A percentile compares a stretch with the other conserved stretches of the same genome.
Conservation (phyloP, 2,329 filamentous ascomycete species). For the Colletotrichum gigasporum region DNA sequence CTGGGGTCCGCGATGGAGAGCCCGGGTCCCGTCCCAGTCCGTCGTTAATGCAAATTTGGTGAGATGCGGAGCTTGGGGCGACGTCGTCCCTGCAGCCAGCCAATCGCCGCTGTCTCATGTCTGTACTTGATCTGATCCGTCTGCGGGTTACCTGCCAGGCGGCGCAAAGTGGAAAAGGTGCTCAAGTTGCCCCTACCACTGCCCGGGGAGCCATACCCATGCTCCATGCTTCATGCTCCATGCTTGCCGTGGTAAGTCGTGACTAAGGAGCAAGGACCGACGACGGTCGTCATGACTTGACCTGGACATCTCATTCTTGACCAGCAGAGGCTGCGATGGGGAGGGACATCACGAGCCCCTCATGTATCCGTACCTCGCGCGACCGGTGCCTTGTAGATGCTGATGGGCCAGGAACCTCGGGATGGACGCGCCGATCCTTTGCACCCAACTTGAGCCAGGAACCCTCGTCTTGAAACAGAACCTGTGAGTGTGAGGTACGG, state of each 20-base stretch:
- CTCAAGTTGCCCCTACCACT: constrained; percentile 26
- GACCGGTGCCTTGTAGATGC: too few relatives aligned
- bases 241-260: background rate
- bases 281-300: constrained; percentile 18
- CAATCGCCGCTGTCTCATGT: constrained; percentile 5
- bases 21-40: constrained; percentile 1
- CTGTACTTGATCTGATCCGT: constrained; percentile 26
- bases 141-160: constrained; percentile 11
- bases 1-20: background rate
- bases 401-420: constrained; percentile 19
- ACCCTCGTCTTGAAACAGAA: constrained; percentile 24
- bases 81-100: constrained; percentile 17
- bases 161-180: constrained; percentile 20
- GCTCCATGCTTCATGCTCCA: background rate
- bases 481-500: constrained; percentile 2
- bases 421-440: constrained; percentile 24
- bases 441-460: constrained; percentile 24
- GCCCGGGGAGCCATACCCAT: constrained; percentile 18
- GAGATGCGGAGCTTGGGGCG: constrained; percentile 25
- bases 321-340: too few relatives aligned
- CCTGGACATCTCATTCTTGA: background rate
- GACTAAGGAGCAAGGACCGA: constrained; percentile 10
- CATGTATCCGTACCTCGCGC: too few relatives aligned
- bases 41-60: constrained; percentile 24
- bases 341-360: too few relatives aligned